Conservation (phyloP, 306 rosid species). For the Vigna reflexopilosa region DNA sequence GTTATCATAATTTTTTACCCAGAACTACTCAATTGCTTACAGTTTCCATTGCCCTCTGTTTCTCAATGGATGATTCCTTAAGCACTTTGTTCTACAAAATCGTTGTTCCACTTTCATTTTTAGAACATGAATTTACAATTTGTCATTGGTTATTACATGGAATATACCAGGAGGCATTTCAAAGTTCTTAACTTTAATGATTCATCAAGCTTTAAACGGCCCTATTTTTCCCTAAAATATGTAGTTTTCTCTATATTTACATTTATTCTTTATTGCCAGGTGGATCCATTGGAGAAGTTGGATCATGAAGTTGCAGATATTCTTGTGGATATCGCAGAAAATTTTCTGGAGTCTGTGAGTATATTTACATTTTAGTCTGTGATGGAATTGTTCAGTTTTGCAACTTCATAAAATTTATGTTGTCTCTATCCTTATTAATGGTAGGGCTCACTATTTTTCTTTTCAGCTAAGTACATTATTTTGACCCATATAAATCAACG, state of each 20-base stretch:
- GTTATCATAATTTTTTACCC: background rate
- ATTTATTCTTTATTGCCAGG: constrained; percentile 58
- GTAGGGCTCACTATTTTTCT: background rate
- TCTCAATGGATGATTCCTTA: constrained; percentile 10
- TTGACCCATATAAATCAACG: background rate
- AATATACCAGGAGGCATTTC: constrained; percentile 18
- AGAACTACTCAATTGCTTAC: constrained; percentile 4
- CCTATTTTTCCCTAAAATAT: constrained; percentile 6
- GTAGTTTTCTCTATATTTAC: constrained; percentile 22
- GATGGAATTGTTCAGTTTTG: constrained; percentile 17
- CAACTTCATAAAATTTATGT: constrained; percentile 12
- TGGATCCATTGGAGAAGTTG: constrained; percentile 84
- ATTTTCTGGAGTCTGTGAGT: constrained; percentile 96
- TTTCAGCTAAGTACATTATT: background rate
- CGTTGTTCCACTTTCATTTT: constrained; percentile 2
- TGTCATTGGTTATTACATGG: constrained; percentile 8
- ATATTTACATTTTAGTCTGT: constrained; percentile 9
- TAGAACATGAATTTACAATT: constrained; percentile 8
- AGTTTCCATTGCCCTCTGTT: background rate
- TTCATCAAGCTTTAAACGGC: constrained; percentile 1
- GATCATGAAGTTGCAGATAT: constrained; percentile 92
- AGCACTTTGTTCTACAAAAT: constrained; percentile 21
- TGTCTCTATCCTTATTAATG: background rate
- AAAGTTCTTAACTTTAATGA: constrained; percentile 25
- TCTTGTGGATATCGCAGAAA: constrained; percentile 89